Evolutionary conservation across 129 eudicot species (phyloP).

Genomic region (Centella asiatica): DNA sequence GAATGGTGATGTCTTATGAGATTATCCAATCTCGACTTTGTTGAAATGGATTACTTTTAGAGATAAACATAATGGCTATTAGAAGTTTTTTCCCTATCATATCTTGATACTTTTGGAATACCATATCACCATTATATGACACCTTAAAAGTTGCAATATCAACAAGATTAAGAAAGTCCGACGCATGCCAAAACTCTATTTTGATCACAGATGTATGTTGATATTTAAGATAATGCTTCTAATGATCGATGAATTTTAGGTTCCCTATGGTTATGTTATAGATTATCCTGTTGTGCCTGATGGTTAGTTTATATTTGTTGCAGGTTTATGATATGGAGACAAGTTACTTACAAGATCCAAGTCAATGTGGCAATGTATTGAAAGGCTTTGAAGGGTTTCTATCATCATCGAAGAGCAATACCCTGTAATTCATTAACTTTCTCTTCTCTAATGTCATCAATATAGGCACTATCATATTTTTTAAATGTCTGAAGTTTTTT

Average conservation of each 20-base stretch:
- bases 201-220: too few relatives aligned
- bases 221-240: too few relatives aligned
- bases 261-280: not conserved
- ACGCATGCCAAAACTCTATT: too few relatives aligned
- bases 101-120: too few relatives aligned
- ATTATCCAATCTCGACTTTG: too few relatives aligned
- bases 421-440: conserved; percentile 41
- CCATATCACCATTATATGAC: too few relatives aligned
- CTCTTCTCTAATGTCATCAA: not conserved
- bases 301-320: conserved; percentile 2
- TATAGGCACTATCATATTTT: not conserved
- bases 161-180: too few relatives aligned
- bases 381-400: conserved; percentile 92
- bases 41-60: too few relatives aligned
- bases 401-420: conserved; percentile 78
- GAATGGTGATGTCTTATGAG: too few relatives aligned
- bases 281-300: not conserved
- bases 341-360: conserved; percentile 85
- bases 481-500: not conserved
- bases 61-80: too few relatives aligned
- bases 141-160: too few relatives aligned
- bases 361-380: conserved; percentile 95
- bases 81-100: too few relatives aligned
- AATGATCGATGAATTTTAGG: not conserved
- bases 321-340: conserved; percentile 98